phyloP scores from a whole-genome alignment of 805 yeast species.

The Metschnikowia peoriensis region DNA sequence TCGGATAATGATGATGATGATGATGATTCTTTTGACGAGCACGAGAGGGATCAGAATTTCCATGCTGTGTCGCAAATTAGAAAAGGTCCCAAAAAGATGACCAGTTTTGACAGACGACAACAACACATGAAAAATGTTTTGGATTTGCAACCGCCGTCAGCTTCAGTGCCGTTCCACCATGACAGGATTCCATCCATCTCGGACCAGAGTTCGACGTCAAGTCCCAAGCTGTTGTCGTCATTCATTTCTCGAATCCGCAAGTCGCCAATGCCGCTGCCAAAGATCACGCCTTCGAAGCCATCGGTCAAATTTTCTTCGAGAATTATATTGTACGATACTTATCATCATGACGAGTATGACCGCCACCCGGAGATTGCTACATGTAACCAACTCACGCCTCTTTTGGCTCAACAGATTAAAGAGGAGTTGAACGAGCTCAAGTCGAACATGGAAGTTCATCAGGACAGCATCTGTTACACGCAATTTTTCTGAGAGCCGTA shows the following conservation, averaged over 20 bases:
- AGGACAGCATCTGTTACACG: constrained; percentile 73
- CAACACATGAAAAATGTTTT: constrained; percentile 14
- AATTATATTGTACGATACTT: constrained; percentile 82
- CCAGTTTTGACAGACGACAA: constrained; percentile 12
- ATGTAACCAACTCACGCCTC: constrained; percentile 86
- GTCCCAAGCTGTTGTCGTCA: constrained; percentile 34
- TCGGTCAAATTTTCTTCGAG: constrained; percentile 72
- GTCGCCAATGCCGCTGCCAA: constrained; percentile 18
- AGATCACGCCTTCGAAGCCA: constrained; percentile 6
- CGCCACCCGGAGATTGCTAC: constrained; percentile 92
- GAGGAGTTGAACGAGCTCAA: constrained; percentile 81
- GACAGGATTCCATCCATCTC: constrained; percentile 31
- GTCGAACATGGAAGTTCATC: constrained; percentile 80
- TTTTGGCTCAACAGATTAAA: constrained; percentile 79
- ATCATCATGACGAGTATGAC: constrained; percentile 80
- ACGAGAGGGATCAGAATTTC: neutral
- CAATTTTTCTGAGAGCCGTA: constrained; percentile 61
- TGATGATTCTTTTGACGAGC: constrained; percentile 2
- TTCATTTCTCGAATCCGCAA: constrained; percentile 29
- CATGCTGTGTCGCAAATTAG: neutral
- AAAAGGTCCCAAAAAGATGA: constrained; percentile 4
- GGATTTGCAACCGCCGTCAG: constrained; percentile 18
- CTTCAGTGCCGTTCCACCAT: constrained; percentile 26
- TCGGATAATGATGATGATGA: constrained; percentile 7
- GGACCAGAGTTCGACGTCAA: constrained; percentile 24